phyloP scores from a whole-genome alignment of 2,329 filamentous ascomycete species.

The Cladosporium halotolerans region DNA sequence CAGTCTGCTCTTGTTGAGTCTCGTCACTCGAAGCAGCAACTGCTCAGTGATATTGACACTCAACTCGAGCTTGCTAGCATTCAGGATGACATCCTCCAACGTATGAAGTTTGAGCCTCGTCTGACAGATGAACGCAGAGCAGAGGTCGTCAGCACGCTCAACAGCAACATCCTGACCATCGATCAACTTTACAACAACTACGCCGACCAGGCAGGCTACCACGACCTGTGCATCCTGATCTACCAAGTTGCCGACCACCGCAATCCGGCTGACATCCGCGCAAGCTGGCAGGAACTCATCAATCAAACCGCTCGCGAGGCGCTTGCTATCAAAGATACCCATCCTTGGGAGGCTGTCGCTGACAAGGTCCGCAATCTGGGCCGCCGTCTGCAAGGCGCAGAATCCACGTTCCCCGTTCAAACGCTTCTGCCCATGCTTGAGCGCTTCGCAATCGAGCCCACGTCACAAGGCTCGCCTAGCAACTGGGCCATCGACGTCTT shows the following conservation, averaged over 20 bases:
- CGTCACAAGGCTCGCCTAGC: constrained; percentile 44
- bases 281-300: constrained; percentile 80
- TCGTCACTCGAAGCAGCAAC: constrained; percentile 63
- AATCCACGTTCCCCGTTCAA: constrained; percentile 29
- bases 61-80: constrained; percentile 90
- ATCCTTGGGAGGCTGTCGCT: constrained; percentile 66
- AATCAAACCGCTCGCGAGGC: constrained; percentile 54
- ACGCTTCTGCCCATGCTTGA: constrained; percentile 52
- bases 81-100: constrained; percentile 81
- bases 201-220: constrained; percentile 85
- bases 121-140: constrained; percentile 57
- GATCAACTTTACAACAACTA: constrained; percentile 91
- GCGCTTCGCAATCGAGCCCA: constrained; percentile 46
- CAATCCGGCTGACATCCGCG: constrained; percentile 73
- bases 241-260: constrained; percentile 89
- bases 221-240: constrained; percentile 86
- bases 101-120: constrained; percentile 66
- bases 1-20: constrained; percentile 62
- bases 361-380: constrained; percentile 54
- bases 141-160: constrained; percentile 58
- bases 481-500: constrained; percentile 62
- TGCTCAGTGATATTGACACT: constrained; percentile 78
- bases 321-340: constrained; percentile 34
- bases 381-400: constrained; percentile 38
- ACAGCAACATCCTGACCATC: constrained; percentile 71